phyloP scores from a whole-genome alignment of 2,329 filamentous ascomycete species.

The Fusarium temperatum region DNA sequence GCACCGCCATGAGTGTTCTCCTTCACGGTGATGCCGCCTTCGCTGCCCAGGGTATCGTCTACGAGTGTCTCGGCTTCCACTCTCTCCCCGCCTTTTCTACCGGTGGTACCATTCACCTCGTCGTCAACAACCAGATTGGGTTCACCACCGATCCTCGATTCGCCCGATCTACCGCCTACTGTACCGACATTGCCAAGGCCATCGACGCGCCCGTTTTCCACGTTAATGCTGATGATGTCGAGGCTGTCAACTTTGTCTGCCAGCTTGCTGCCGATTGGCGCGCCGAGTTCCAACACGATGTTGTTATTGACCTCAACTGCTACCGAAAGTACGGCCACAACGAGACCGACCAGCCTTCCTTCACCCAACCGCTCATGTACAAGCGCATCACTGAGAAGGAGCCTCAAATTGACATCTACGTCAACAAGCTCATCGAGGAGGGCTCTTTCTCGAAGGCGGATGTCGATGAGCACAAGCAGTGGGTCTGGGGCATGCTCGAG shows the following conservation, averaged over 20 bases:
- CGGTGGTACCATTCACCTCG: slow-evolving; percentile 93
- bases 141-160: slow-evolving; percentile 99
- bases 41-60: slow-evolving; percentile 95
- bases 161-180: slow-evolving; percentile 96
- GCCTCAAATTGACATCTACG: slow-evolving; percentile 88
- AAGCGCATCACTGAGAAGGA: slow-evolving; percentile 91
- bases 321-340: slow-evolving; percentile 99
- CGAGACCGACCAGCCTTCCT: slow-evolving; percentile 98
- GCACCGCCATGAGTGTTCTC: slow-evolving; percentile 92
- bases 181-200: slow-evolving; percentile 98
- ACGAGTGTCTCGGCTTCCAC: slow-evolving; percentile 98
- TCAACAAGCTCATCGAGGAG: slow-evolving; percentile 88
- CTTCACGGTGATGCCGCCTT: slow-evolving; percentile 98
- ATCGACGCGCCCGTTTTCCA: slow-evolving; percentile 99
- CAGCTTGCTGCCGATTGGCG: slow-evolving; percentile 98
- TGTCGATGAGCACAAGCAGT: slow-evolving; percentile 98
- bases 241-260: slow-evolving; percentile 98
- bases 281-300: slow-evolving; percentile 97
- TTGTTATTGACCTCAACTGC: slow-evolving; percentile 97
- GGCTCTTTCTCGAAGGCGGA: slow-evolving; percentile 97
- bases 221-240: slow-evolving; percentile 98
- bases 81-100: slow-evolving; percentile 95
- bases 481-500: slow-evolving; percentile 99
- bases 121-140: slow-evolving; percentile 99
- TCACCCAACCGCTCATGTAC: slow-evolving; percentile 99